Base-by-base conservation (phyloP, 805 yeast genomes). In the Komagataella populi region DNA sequence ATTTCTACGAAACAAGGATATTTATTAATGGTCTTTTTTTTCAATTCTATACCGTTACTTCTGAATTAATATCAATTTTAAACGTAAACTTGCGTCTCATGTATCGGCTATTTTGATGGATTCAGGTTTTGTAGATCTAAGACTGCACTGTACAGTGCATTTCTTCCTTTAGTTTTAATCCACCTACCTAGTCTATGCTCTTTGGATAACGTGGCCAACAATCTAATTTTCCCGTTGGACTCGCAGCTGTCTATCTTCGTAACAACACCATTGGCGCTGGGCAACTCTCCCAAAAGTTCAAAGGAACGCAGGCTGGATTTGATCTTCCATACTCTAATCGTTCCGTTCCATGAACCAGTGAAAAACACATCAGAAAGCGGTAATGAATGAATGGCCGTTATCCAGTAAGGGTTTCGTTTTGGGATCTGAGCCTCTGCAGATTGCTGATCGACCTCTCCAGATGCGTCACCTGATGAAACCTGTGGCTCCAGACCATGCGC, bases 121-220 rank as follows among this genome's bases (percentile, higher is more conserved):
- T 43, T 48, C 48, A 52, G 49, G n/a, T 56, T 51, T 48, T 55
- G 57, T 54, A 63, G 45, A 17, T 60, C 72, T 52, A 78, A 69
- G 23, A 70, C 70, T 52, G 74, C 78, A 7, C 82, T 77, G 58
- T 73, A 79, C 56, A 87, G 71, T 53, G 87, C 87, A 66, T 86
- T 87, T 64, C 91, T 78, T 23, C 72, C 71, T 44, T 76, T 71
- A 51, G 77, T 72, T 47, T 74, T 71, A 23, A 81, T 65, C 96
- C 96, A 90, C 63, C 97, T 81, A 44, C 96, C 97, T 52, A 87
- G 71, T 62, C 84, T 80, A 62, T 85, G 96, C 67, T 91, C 96
- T 65, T 90, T 87, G 45, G 91, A 78, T 4, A 86, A 71, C 44
- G 87, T 72, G 0, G 85, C 91, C 55, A 78, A 69, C 8, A 88